Percentiles rank a stretch among this genome's conserved stretches.
phyloP scores from a whole-genome alignment of 2,329 filamentous ascomycete species.

The Juglanconis sp. region DNA sequence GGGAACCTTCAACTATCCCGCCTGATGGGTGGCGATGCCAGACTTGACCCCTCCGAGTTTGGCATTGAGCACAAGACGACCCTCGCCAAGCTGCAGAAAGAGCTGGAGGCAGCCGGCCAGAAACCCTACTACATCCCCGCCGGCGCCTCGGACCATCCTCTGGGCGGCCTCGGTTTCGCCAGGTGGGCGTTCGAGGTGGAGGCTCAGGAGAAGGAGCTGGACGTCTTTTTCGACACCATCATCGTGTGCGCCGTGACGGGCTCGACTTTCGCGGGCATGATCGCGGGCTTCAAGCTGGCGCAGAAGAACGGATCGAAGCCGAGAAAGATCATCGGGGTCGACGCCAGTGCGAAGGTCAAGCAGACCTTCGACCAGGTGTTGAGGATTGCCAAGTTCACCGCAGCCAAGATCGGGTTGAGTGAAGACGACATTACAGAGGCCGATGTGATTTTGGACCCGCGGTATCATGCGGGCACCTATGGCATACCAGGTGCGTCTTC shows the following conservation, averaged over 20 bases:
- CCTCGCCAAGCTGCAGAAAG: conserved; percentile 49
- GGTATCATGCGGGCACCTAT: conserved; percentile 67
- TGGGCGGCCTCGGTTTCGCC: conserved; percentile 68
- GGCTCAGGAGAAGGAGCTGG: conserved; percentile 58
- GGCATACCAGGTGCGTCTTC: conserved; percentile 45
- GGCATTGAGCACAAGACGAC: conserved; percentile 68
- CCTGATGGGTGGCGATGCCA: conserved; percentile 63
- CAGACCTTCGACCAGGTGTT: conserved; percentile 65
- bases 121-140: conserved; percentile 72
- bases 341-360: conserved; percentile 57
- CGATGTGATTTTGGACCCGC: conserved; percentile 60
- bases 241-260: conserved; percentile 71
- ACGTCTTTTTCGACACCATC: conserved; percentile 64
- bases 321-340: conserved; percentile 63
- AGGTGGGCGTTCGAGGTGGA: conserved; percentile 68
- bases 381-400: conserved; percentile 63
- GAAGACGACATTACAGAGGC: conserved; percentile 57
- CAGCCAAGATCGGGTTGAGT: conserved; percentile 57
- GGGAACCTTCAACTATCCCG: conserved; percentile 70
- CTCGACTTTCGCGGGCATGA: conserved; percentile 67
- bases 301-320: conserved; percentile 44
- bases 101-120: conserved; percentile 49
- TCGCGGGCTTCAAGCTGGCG: conserved; percentile 67
- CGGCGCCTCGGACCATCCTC: conserved; percentile 66
- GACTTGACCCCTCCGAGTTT: conserved; percentile 58